A percentile compares a stretch with the other conserved stretches of the same genome.
Evolutionary conservation across 352 stramenopile species (phyloP).

Genomic region (Globisporangium recalcitrans): DNA sequence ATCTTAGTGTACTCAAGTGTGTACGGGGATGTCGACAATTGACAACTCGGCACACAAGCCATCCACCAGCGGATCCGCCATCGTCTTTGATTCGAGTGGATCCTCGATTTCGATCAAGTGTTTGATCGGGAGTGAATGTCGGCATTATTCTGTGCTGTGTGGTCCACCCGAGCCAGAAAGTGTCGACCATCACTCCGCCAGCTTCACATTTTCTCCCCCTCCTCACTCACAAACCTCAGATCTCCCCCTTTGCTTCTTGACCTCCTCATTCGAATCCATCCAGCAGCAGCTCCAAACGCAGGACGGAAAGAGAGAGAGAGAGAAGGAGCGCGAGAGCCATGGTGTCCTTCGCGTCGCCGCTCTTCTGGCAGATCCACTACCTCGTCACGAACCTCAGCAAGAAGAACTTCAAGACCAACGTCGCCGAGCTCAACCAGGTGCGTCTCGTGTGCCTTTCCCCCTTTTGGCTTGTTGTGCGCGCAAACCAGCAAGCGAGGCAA

Average conservation of each 20-base stretch:
- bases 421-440: conserved; percentile 91
- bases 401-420: conserved; percentile 92
- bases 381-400: conserved; percentile 91
- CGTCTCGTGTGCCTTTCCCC: conserved; percentile 15
- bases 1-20: background rate
- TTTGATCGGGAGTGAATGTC: no score
- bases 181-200: conserved; percentile 25
- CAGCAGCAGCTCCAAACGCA: background rate
- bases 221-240: background rate
- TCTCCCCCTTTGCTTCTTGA: conserved; percentile 4
- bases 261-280: conserved; percentile 9
- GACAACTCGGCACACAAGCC: background rate
- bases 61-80: no score
- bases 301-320: conserved; percentile 15
- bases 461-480: conserved; percentile 13
- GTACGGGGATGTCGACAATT: background rate
- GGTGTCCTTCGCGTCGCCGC: conserved; percentile 89
- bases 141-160: no score
- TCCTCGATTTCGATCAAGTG: no score
- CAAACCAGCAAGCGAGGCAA: background rate
- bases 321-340: conserved; percentile 30
- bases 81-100: no score
- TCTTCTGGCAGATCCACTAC: conserved; percentile 94
- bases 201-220: conserved; percentile 5
- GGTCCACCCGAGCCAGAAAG: background rate